Conservation (phyloP, 2,329 filamentous ascomycete species). For the Colletotrichum gigasporum region DNA sequence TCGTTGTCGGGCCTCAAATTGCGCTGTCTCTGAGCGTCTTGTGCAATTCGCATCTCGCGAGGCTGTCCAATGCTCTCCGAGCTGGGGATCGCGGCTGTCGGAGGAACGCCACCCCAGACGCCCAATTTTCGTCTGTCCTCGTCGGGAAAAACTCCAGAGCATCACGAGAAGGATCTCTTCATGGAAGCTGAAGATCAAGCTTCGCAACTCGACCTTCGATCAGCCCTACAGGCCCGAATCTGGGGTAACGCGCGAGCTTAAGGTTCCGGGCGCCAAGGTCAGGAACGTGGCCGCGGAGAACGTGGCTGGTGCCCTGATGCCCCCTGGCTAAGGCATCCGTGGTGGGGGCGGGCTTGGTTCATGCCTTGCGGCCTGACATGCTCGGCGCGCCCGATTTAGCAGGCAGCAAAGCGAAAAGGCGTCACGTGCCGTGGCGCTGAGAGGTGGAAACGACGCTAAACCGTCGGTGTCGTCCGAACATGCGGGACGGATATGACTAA, state of each 20-base stretch:
- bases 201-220: constrained; percentile 26
- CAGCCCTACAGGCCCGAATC: constrained; percentile 32
- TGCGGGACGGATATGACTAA: constrained; percentile 16
- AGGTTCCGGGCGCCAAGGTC: constrained; percentile 23
- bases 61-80: neutral
- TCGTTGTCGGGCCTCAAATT: constrained; percentile 6
- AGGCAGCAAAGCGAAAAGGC: constrained; percentile 8
- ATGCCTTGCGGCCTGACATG: constrained; percentile 23
- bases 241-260: constrained; percentile 29
- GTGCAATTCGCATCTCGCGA: constrained; percentile 12
- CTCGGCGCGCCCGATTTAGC: constrained; percentile 11
- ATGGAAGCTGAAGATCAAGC: constrained; percentile 17
- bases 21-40: neutral
- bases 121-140: neutral
- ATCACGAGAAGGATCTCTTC: neutral
- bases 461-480: constrained; percentile 34
- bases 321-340: neutral
- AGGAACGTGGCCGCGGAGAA: constrained; percentile 29
- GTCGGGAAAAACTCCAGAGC: neutral
- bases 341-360: neutral
- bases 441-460: constrained; percentile 28
- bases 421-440: constrained; percentile 25
- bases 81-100: neutral
- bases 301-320: constrained; percentile 22
- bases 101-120: neutral